Conservation (phyloP, 441 rosid genomes). For the Adansonia madagascariensis region DNA sequence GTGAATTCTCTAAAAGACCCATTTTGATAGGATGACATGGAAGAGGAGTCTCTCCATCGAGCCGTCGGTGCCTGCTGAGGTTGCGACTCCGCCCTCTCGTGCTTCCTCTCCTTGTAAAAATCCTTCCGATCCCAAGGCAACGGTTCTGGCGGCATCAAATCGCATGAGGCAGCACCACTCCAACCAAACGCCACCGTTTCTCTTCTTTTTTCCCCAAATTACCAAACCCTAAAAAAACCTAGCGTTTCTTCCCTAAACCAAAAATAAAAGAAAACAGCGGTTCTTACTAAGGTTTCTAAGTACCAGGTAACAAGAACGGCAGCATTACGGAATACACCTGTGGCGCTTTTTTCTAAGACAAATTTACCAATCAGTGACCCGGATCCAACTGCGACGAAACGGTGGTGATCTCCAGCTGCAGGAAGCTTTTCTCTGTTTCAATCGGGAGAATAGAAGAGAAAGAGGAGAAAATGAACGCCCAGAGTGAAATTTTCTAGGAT, state of each 20-base stretch:
- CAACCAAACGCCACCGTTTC: constrained; percentile 36
- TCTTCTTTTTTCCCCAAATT: constrained; percentile 27
- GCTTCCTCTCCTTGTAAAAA: constrained; percentile 86
- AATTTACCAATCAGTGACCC: constrained; percentile 22
- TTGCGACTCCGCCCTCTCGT: constrained; percentile 71
- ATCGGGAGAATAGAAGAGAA: neutral
- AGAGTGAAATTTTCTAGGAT: constrained; percentile 13
- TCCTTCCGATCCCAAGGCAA: constrained; percentile 94
- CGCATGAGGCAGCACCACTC: constrained; percentile 44
- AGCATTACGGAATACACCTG: neutral
- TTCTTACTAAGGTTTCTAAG: constrained; percentile 13
- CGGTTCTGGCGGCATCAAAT: constrained; percentile 97
- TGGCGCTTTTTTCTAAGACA: neutral
- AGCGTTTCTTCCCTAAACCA: neutral
- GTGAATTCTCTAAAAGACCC: constrained; percentile 53
- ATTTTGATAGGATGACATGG: constrained; percentile 49
- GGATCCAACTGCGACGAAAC: constrained; percentile 2
- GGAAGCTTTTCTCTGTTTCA: neutral
- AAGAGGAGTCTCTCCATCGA: constrained; percentile 81
- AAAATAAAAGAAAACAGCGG: neutral
- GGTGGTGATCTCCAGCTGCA: neutral
- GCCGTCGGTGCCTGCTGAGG: constrained; percentile 44
- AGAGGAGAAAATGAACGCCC: neutral
- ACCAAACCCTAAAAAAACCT: constrained; percentile 21
- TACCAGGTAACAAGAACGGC: neutral